Conservation (phyloP, 2,329 filamentous ascomycete genomes). For the Graphiopsis chlorocephala region DNA sequence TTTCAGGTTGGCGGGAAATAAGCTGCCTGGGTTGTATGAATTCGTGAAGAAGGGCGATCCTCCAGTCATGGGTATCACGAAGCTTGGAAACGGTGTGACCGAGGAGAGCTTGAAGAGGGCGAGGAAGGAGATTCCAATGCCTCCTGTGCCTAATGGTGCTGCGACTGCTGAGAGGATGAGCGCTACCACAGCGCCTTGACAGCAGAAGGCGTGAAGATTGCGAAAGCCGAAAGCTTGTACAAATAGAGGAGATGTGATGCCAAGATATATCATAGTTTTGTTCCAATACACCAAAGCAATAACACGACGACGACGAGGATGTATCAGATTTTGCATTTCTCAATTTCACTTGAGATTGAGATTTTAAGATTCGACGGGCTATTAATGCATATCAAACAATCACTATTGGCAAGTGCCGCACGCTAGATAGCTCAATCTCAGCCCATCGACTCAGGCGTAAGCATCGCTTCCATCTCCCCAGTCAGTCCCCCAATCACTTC, state of each 20-base stretch:
- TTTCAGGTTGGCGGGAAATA: slow-evolving; percentile 89
- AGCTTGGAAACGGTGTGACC: slow-evolving; percentile 76
- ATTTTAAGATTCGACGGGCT: neutral
- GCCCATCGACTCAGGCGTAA: slow-evolving; percentile 10
- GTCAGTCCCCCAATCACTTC: neutral
- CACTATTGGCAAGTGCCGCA: neutral
- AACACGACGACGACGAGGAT: neutral
- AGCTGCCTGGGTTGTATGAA: slow-evolving; percentile 87
- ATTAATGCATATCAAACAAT: neutral
- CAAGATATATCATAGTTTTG: slow-evolving; percentile 3
- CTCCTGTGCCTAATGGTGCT: slow-evolving; percentile 29
- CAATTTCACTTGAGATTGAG: neutral
- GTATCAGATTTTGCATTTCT: too few relatives aligned
- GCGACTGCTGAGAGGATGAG: slow-evolving; percentile 27
- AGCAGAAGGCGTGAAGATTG: neutral
- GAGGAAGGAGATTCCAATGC: slow-evolving; percentile 30
- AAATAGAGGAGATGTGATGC: slow-evolving; percentile 5
- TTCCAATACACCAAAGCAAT: neutral
- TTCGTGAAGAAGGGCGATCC: slow-evolving; percentile 92
- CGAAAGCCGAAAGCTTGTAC: neutral
- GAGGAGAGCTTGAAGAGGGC: slow-evolving; percentile 80
- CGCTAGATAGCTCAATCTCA: neutral
- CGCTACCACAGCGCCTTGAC: slow-evolving; percentile 23
- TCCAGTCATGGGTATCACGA: slow-evolving; percentile 87
- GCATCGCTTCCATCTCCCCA: neutral